These are phyloP conservation scores for Lactifluus rugatus DNA, from an alignment of 768 basidiomycete genomes.

Conservation along the genomic window DNA sequence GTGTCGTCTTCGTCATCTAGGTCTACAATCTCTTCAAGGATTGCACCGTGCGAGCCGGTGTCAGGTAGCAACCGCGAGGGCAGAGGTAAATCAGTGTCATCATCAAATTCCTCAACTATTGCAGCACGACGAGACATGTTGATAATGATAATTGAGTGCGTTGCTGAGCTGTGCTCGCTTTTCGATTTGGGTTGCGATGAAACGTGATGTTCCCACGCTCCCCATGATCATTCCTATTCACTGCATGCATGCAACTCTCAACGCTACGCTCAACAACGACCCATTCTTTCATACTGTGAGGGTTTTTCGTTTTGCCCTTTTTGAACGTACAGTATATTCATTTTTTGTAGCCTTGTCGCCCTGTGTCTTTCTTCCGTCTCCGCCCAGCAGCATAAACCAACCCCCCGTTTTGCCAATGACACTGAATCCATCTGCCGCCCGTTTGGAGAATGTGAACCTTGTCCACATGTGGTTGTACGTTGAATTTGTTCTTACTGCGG, in stretches of 20 bases:
- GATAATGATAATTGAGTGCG: not conserved
- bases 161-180: not conserved
- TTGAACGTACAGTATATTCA: not conserved
- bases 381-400: not conserved
- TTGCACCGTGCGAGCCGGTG: slow-evolving; percentile 58
- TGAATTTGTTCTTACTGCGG: not conserved
- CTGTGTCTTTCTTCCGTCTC: slow-evolving; percentile 6
- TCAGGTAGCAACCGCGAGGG: slow-evolving; percentile 58
- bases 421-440: slow-evolving; percentile 21
- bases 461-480: slow-evolving; percentile 34
- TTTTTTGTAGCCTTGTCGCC: slow-evolving; percentile 5
- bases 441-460: slow-evolving; percentile 32
- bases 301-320: too few species aligned
- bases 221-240: not conserved
- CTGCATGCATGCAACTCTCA: not conserved
- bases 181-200: slow-evolving; percentile 1
- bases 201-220: slow-evolving; percentile 13
- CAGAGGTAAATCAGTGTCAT: slow-evolving; percentile 85
- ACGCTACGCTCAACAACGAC: not conserved
- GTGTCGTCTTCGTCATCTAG: slow-evolving; percentile 42
- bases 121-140: slow-evolving; percentile 63
- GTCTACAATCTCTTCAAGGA: slow-evolving; percentile 55
- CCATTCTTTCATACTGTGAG: slow-evolving; percentile 9
- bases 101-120: slow-evolving; percentile 78
- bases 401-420: slow-evolving; percentile 12